Conservation (phyloP, 768 basidiomycete species). For the Saitozyma sp. region DNA sequence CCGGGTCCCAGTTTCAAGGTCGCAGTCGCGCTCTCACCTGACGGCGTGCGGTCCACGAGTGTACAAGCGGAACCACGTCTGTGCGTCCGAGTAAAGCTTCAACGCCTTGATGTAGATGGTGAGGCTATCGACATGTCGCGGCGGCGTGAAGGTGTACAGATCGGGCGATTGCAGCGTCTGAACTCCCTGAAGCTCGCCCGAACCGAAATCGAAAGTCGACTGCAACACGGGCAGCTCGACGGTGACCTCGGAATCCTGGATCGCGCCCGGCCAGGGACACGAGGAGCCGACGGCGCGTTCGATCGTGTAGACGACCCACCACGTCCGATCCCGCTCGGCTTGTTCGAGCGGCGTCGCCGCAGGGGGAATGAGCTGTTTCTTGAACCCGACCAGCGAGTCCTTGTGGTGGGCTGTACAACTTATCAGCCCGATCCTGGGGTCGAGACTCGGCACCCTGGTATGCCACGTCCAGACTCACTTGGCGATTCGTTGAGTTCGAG, state of each 20-base stretch:
- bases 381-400: constrained; percentile 7
- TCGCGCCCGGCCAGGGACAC: constrained; percentile 31
- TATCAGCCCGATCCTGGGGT: no score
- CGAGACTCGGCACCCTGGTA: no score
- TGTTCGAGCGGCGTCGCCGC: constrained; percentile 23
- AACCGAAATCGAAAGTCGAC: constrained; percentile 21
- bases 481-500: constrained; percentile 32
- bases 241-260: constrained; percentile 38
- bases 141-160: constrained; percentile 26
- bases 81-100: constrained; percentile 30
- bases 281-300: constrained; percentile 17
- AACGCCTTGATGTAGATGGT: constrained; percentile 37
- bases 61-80: constrained; percentile 34
- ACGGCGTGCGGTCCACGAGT: constrained; percentile 20
- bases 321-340: constrained; percentile 37
- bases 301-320: constrained; percentile 38
- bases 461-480: constrained; percentile 14
- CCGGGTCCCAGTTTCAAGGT: no score
- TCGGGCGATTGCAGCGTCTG: constrained; percentile 34
- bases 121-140: constrained; percentile 29
- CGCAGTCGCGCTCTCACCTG: constrained; percentile 24
- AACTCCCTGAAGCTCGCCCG: constrained; percentile 22
- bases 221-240: constrained; percentile 41
- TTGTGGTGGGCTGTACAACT: constrained; percentile 1
- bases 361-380: constrained; percentile 13